Percentiles rank a stretch among this genome's conserved stretches.
These are phyloP conservation scores for Thermothielavioides terrestris DNA, from an alignment of 495 filamentous ascomycete genomes.

Conservation along the genomic window DNA sequence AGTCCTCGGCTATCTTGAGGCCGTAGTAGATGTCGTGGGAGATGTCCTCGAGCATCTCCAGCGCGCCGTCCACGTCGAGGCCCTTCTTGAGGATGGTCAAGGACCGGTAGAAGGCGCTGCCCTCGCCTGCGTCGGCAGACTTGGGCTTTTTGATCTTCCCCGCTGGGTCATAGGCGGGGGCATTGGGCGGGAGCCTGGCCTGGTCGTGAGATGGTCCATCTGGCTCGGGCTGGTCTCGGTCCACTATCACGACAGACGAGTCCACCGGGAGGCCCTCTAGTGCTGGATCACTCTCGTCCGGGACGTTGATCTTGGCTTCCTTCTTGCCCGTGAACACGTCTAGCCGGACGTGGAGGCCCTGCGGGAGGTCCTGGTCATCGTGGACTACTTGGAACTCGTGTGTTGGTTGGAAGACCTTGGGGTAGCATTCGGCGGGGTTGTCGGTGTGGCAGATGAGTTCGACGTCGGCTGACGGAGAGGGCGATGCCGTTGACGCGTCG, in stretches of 20 bases:
- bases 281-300: slow-evolving; percentile 35
- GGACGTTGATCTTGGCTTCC: slow-evolving; percentile 53
- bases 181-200: slow-evolving; percentile 23
- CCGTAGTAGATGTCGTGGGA: slow-evolving; percentile 63
- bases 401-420: slow-evolving; percentile 52
- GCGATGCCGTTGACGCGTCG: slow-evolving; percentile 18
- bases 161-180: slow-evolving; percentile 41
- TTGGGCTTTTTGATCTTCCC: slow-evolving; percentile 43
- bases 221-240: slow-evolving; percentile 11
- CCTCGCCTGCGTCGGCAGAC: slow-evolving; percentile 20
- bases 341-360: slow-evolving; percentile 54
- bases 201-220: not conserved
- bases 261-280: slow-evolving; percentile 40
- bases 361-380: slow-evolving; percentile 55
- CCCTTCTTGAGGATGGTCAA: slow-evolving; percentile 38
- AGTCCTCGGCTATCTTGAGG: slow-evolving; percentile 48
- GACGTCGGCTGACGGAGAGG: slow-evolving; percentile 21
- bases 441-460: slow-evolving; percentile 57
- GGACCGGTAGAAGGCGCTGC: slow-evolving; percentile 33
- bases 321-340: slow-evolving; percentile 53
- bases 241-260: slow-evolving; percentile 40
- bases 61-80: slow-evolving; percentile 28
- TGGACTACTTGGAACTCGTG: slow-evolving; percentile 52
- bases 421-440: slow-evolving; percentile 54
- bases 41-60: slow-evolving; percentile 48